Percentiles rank a stretch among this genome's conserved stretches.
Conservation (phyloP, 495 filamentous ascomycete species). For the Podospora didyma region DNA sequence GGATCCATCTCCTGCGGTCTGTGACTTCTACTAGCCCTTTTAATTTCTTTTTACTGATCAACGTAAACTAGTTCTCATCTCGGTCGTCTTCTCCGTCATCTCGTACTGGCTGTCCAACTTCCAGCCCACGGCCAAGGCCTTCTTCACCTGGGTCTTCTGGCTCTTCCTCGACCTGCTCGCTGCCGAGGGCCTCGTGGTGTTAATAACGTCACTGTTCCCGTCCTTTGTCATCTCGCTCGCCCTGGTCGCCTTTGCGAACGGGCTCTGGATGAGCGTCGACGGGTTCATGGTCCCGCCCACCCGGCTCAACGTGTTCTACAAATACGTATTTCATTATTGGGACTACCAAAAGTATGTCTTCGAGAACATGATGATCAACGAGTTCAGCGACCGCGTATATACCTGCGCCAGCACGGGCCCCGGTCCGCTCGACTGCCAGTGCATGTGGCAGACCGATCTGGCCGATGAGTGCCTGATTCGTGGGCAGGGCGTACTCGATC, state of each 20-base stretch:
- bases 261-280: conserved; percentile 79
- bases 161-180: conserved; percentile 80
- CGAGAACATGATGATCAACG: conserved; percentile 88
- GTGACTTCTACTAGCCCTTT: no score
- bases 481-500: conserved; percentile 61
- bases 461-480: conserved; percentile 61
- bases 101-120: conserved; percentile 80
- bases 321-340: conserved; percentile 80
- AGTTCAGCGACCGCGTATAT: conserved; percentile 62
- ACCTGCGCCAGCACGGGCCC: conserved; percentile 39
- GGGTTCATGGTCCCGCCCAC: conserved; percentile 73
- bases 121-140: conserved; percentile 57
- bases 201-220: conserved; percentile 67
- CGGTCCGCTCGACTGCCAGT: conserved; percentile 44
- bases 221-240: conserved; percentile 76
- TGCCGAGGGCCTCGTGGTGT: conserved; percentile 74
- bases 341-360: conserved; percentile 84
- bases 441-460: conserved; percentile 65
- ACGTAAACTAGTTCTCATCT: conserved; percentile 63
- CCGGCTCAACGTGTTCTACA: conserved; percentile 75
- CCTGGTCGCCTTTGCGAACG: conserved; percentile 75
- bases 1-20: conserved; percentile 6
- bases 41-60: no score
- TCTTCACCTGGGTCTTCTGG: conserved; percentile 82
- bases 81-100: conserved; percentile 67